Percentiles rank a stretch among this genome's conserved stretches.
Conservation (phyloP, 495 filamentous ascomycete species). For the Rostrohypoxylon terebratum region DNA sequence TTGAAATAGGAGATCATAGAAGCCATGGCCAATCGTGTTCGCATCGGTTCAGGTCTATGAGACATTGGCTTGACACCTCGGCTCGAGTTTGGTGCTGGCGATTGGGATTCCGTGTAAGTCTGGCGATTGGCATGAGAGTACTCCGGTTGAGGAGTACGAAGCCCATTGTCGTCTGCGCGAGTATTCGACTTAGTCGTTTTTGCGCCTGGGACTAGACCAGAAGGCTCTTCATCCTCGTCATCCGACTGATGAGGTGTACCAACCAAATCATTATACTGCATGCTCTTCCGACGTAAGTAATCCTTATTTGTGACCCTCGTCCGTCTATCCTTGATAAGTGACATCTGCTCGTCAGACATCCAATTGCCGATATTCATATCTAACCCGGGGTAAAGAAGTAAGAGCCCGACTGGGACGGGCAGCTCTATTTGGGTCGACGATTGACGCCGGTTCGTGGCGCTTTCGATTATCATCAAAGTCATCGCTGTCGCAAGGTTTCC, state of each 20-base stretch:
- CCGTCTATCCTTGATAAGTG: constrained; percentile 85
- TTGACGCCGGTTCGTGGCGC: constrained; percentile 65
- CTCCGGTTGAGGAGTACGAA: constrained; percentile 54
- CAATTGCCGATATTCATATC: constrained; percentile 99
- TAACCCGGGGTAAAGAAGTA: constrained; percentile 88
- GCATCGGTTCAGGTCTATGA: constrained; percentile 73
- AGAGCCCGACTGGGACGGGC: constrained; percentile 81
- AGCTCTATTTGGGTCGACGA: constrained; percentile 71
- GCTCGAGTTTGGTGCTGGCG: constrained; percentile 32
- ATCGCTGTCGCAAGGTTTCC: constrained; percentile 88
- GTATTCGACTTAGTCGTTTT: constrained; percentile 28
- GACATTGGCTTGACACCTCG: constrained; percentile 47
- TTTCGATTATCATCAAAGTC: constrained; percentile 88
- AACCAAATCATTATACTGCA: constrained; percentile 65
- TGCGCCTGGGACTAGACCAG: constrained; percentile 28
- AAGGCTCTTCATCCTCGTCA: constrained; percentile 64
- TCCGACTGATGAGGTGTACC: constrained; percentile 76
- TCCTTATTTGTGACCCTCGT: constrained; percentile 79
- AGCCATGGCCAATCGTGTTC: constrained; percentile 88
- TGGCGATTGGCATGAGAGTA: constrained; percentile 57
- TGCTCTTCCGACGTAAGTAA: constrained; percentile 81
- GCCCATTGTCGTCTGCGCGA: constrained; percentile 26
- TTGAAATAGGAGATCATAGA: constrained; percentile 98
- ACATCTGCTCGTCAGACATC: constrained; percentile 99
- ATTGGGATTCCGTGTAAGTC: constrained; percentile 51